Conservation (phyloP, 768 basidiomycete species). For the Boletus barrowsii region DNA sequence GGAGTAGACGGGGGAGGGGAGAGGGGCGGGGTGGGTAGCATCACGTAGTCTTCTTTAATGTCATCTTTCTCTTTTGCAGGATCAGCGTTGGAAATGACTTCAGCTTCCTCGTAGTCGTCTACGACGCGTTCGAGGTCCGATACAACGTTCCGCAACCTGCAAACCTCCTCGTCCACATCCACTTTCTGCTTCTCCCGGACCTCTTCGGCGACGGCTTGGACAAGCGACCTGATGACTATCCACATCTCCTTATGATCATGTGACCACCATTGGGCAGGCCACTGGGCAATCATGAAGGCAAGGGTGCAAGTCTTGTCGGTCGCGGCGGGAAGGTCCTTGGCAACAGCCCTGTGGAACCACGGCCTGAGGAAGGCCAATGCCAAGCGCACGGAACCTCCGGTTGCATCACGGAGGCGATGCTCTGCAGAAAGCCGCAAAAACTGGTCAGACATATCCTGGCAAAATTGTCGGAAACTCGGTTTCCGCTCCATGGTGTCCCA, state of each 20-base stretch:
- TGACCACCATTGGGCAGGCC: conserved; percentile 70
- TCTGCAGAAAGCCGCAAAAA: conserved; percentile 58
- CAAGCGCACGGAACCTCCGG: conserved; percentile 63
- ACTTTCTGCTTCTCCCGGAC: conserved; percentile 48
- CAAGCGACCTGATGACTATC: conserved; percentile 55
- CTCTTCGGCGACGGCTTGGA: conserved; percentile 63
- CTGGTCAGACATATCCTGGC: conserved; percentile 61
- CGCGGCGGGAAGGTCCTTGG: conserved; percentile 38
- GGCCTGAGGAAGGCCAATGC: conserved; percentile 65
- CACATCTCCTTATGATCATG: conserved; percentile 62
- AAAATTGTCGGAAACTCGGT: conserved; percentile 65
- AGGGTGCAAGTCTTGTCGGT: conserved; percentile 40
- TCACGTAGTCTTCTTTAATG: conserved; percentile 6
- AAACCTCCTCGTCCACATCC: conserved; percentile 44
- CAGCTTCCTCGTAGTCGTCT: conserved; percentile 37
- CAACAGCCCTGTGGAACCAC: conserved; percentile 59
- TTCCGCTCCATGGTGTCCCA: conserved; percentile 63
- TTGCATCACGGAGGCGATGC: conserved; percentile 60
- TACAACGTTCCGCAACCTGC: conserved; percentile 48
- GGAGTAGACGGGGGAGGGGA: conserved; percentile 20
- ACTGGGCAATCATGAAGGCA: conserved; percentile 52
- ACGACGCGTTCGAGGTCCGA: conserved; percentile 47
- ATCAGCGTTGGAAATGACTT: conserved; percentile 23
- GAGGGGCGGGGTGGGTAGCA: conserved; percentile 21
- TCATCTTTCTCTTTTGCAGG: conserved; percentile 16